Evolutionary conservation across 371 early-diverging fungal species (phyloP).

Genomic region (Mucor circinelloides): DNA sequence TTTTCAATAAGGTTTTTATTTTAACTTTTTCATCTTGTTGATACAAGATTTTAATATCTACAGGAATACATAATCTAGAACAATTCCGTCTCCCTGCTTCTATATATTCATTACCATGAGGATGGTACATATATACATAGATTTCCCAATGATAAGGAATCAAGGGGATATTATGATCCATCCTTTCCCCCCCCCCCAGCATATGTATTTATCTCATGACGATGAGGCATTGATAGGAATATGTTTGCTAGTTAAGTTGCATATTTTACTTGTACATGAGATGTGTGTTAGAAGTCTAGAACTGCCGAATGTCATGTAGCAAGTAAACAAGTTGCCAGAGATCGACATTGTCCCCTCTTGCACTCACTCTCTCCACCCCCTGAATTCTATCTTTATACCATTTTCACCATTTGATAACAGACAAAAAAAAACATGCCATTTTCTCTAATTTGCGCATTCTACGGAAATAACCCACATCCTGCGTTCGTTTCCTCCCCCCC

Average conservation of each 20-base stretch:
- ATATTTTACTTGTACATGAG: not conserved
- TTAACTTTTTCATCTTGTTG: not conserved
- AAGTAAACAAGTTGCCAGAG: not conserved
- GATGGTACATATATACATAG: not conserved
- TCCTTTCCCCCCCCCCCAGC: not conserved
- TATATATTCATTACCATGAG: not conserved
- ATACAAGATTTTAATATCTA: not conserved
- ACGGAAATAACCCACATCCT: not conserved
- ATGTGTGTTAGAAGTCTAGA: not conserved
- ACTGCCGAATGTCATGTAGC: not conserved
- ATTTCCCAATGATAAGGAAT: not conserved
- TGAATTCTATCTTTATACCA: not conserved
- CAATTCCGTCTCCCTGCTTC: not conserved
- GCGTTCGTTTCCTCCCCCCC: not conserved
- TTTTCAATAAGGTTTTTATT: not conserved
- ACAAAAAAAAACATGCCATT: not conserved
- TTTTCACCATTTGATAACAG: not conserved
- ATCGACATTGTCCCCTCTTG: not conserved
- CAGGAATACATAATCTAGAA: not conserved
- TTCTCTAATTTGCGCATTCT: not conserved
- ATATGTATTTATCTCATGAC: not conserved
- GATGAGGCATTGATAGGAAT: not conserved
- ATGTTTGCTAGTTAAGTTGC: not conserved
- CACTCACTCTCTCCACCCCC: not conserved
- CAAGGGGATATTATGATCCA: not conserved